Conservation (phyloP, 2,329 filamentous ascomycete species). For the Fusarium sp. region DNA sequence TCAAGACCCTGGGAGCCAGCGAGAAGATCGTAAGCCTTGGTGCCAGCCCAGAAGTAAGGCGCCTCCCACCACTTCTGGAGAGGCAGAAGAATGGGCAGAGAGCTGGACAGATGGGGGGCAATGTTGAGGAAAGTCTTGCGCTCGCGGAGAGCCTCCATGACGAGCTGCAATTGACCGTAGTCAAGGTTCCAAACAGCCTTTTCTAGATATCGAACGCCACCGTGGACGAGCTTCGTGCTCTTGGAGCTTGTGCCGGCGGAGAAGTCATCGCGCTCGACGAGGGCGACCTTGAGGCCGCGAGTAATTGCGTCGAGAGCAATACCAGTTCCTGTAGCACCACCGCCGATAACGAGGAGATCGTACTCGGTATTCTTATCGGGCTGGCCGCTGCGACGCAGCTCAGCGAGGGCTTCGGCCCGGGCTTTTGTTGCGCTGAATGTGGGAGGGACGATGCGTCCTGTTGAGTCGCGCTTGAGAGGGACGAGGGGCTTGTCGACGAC, state of each 20-base stretch:
- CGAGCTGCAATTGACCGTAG: slow-evolving; percentile 83
- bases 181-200: slow-evolving; percentile 89
- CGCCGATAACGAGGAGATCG: slow-evolving; percentile 82
- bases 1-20: slow-evolving; percentile 86
- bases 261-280: slow-evolving; percentile 88
- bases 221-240: slow-evolving; percentile 88
- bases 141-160: slow-evolving; percentile 84
- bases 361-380: slow-evolving; percentile 67
- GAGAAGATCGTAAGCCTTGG: slow-evolving; percentile 84
- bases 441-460: slow-evolving; percentile 54
- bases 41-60: slow-evolving; percentile 77
- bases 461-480: slow-evolving; percentile 52
- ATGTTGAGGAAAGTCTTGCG: slow-evolving; percentile 86
- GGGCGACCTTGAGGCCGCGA: slow-evolving; percentile 80
- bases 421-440: slow-evolving; percentile 52
- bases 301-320: slow-evolving; percentile 86
- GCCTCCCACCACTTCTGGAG: slow-evolving; percentile 87
- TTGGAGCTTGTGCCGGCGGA: slow-evolving; percentile 85
- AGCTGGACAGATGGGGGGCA: slow-evolving; percentile 82
- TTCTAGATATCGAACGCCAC: slow-evolving; percentile 85
- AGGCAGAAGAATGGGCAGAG: slow-evolving; percentile 86
- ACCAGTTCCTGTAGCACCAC: slow-evolving; percentile 81
- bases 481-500: slow-evolving; percentile 51
- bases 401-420: slow-evolving; percentile 55
- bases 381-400: slow-evolving; percentile 51